Evolutionary conservation across 768 basidiomycete genomes (phyloP), one percentile per base, ranked within the genome.

Genomic region (Hemileccinum rubropunctum): DNA sequence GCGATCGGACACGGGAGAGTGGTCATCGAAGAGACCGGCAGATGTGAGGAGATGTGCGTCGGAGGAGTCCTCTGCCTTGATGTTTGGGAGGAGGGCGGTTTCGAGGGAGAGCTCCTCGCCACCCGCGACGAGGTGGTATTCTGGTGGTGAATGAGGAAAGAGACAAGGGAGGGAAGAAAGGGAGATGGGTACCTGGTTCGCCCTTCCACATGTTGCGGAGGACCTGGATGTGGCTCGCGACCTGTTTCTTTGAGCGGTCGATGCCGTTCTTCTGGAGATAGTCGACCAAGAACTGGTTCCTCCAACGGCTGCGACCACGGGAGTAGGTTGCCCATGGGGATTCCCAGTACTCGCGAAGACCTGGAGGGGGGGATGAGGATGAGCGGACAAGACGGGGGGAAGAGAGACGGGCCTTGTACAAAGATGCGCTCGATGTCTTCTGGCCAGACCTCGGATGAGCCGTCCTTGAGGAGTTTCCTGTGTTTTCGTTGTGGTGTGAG

Each of bases 141-240:
- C 88, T 88, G 59, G 32, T 45, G 50, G 60, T n/a, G 26, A 18
- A 41, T 5, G 7, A 44, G 46, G 17, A 58, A 47, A 59, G 49
- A 13, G 26, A 30, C 28, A 12, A 32, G 13, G 42, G 0, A 40
- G 35, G 33, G 58, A 4, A 1, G 41, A 45, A 7, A 32, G 33
- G 14, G 35, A n/a, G 26, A 14, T 34, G 57, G 73, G 30, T 50
- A 86, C 88, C 84, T 73, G 83, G 77, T 51, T 86, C 81, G 20
- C 87, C 88, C 65, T 89, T 89, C 88, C 87, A 90, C 88, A 91
- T 91, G 63, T 91, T 91, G 44, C 88, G 74, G 47, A 89, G 66
- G 48, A 90, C 88, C 62, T 91, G 89, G 45, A 91, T 87, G 60
- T 91, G 89, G 66, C 85, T 88, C n/a, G 89, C 89, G 56, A 91